A percentile compares a stretch with the other conserved stretches of the same genome.
These are phyloP conservation scores for Russula abietina DNA, from an alignment of 768 basidiomycete species.

Conservation along the genomic window DNA sequence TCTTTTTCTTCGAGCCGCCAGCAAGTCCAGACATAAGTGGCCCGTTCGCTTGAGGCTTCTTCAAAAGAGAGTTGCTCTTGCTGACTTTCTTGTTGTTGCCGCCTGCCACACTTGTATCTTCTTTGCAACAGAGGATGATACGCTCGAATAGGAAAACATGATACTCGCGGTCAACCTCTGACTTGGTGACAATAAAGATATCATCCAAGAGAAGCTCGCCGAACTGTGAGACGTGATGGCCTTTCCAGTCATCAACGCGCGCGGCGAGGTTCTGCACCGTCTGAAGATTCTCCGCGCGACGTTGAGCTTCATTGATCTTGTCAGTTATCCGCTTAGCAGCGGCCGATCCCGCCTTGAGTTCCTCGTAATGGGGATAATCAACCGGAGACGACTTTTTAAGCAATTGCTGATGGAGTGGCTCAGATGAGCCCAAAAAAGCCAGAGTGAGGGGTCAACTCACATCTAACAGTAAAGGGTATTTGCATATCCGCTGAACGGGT, in stretches of 20 bases:
- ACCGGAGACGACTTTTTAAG: conserved; percentile 61
- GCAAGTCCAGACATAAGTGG: conserved; percentile 45
- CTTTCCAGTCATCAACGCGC: conserved; percentile 98
- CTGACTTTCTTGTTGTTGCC: conserved; percentile 52
- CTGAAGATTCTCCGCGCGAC: conserved; percentile 84
- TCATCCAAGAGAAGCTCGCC: conserved; percentile 93
- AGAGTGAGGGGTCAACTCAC: conserved; percentile 42
- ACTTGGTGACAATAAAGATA: conserved; percentile 92
- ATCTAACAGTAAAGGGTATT: conserved; percentile 92
- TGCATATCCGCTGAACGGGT: conserved; percentile 97
- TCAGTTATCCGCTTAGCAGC: conserved; percentile 91
- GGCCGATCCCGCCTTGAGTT: conserved; percentile 76
- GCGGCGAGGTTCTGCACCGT: conserved; percentile 81
- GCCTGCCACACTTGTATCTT: conserved; percentile 50
- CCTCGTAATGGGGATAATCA: conserved; percentile 67
- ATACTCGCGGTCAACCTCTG: conserved; percentile 94
- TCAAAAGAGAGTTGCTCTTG: conserved; percentile 85
- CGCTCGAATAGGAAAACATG: conserved; percentile 98
- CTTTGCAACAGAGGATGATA: conserved; percentile 98
- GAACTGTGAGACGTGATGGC: conserved; percentile 91
- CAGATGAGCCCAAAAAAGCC: conserved; percentile 7
- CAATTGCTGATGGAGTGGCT: conserved; percentile 46
- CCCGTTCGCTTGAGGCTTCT: conserved; percentile 62
- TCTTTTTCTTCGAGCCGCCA: conserved; percentile 63
- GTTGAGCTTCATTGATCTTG: conserved; percentile 92